These are phyloP conservation scores for Papiliotrema nemorosa DNA, from an alignment of 1,284 basidiomycete genomes.

Conservation along the genomic window DNA sequence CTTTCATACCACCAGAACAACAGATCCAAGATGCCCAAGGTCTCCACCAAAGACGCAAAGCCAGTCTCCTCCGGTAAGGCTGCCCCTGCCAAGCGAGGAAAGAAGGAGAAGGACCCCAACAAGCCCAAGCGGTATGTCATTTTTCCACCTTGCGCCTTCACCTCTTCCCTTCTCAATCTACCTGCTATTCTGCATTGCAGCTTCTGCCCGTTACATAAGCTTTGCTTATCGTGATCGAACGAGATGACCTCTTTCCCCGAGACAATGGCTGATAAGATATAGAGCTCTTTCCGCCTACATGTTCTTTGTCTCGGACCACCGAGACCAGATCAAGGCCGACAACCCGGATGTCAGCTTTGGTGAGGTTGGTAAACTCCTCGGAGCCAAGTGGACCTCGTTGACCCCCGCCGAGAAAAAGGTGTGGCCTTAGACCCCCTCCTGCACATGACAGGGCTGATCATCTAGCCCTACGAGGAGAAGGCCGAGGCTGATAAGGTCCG, in stretches of 20 bases:
- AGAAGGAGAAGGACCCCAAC: constrained; percentile 39
- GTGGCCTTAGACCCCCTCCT: constrained; percentile 14
- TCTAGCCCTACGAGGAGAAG: constrained; percentile 84
- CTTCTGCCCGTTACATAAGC: no score
- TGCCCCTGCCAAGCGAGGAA: constrained; percentile 50
- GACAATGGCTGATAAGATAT: not conserved
- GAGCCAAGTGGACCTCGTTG: constrained; percentile 86
- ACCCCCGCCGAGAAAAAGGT: constrained; percentile 81
- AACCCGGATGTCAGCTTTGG: constrained; percentile 93
- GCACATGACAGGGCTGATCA: not conserved
- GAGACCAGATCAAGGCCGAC: constrained; percentile 89
- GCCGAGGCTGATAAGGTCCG: constrained; percentile 81
- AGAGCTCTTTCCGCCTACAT: constrained; percentile 91
- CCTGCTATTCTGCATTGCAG: not conserved
- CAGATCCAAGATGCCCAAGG: constrained; percentile 65
- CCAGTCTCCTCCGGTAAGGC: no score
- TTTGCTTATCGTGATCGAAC: no score
- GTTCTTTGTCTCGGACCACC: constrained; percentile 96
- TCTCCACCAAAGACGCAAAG: constrained; percentile 53
- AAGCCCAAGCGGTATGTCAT: constrained; percentile 45
- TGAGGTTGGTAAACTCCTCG: constrained; percentile 83
- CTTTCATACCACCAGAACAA: not conserved
- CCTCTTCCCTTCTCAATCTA: not conserved
- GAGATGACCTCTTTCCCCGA: no score
- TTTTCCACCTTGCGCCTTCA: not conserved